Evolutionary conservation across 2,329 filamentous ascomycete species (phyloP).

Genomic region (Aspergillus neotritici): DNA sequence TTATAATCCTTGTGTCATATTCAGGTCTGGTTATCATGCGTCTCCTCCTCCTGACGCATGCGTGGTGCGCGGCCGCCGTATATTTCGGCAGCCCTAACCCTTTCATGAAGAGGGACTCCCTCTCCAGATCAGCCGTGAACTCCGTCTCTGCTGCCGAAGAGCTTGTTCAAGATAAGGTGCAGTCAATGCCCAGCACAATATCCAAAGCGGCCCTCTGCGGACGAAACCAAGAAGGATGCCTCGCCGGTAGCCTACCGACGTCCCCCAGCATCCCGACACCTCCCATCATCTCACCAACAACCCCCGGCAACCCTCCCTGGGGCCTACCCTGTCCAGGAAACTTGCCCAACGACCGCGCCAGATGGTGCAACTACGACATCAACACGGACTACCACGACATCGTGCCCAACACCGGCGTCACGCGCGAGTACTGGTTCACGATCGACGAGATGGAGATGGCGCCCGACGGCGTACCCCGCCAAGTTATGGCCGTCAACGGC

Average conservation of each 20-base stretch:
- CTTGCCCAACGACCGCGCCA: constrained; percentile 18
- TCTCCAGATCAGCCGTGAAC: too few species aligned
- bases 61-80: not conserved
- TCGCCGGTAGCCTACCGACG: too few species aligned
- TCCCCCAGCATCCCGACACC: too few species aligned
- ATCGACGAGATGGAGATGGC: constrained; percentile 12
- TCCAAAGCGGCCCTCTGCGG: too few species aligned
- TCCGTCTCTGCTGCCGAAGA: too few species aligned
- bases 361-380: constrained; percentile 28
- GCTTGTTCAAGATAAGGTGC: too few species aligned
- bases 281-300: not conserved
- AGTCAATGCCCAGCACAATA: too few species aligned
- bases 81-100: not conserved
- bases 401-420: constrained; percentile 11
- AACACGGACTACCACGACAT: constrained; percentile 31
- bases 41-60: not conserved
- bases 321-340: constrained; percentile 15
- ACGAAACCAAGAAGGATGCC: too few species aligned
- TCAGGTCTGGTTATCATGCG: not conserved
- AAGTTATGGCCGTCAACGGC: constrained; percentile 55
- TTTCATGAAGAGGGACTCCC: too few species aligned
- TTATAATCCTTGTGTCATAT: not conserved
- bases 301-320: not conserved
- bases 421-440: constrained; percentile 15
- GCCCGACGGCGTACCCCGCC: constrained; percentile 28